These are phyloP conservation scores for Artemisia tridentata DNA, from an alignment of 129 eudicot genomes.

Conservation along the genomic window DNA sequence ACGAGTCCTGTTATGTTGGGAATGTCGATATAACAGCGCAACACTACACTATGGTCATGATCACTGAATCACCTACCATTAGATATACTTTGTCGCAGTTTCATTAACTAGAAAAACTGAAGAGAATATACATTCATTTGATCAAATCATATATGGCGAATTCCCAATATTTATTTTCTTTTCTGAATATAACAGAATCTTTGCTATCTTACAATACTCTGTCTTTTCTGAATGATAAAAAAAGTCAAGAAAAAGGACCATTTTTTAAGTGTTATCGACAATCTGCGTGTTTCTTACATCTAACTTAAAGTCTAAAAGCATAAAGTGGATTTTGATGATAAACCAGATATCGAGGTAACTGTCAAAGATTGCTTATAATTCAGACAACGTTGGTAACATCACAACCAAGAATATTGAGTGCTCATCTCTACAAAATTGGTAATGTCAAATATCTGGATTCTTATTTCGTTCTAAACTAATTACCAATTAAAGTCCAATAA, in stretches of 20 bases:
- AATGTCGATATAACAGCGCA: background rate
- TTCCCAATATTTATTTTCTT: no score
- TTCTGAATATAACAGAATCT: no score
- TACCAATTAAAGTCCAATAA: conserved; percentile 26
- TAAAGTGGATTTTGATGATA: background rate
- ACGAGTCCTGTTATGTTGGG: background rate
- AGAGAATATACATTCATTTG: no score
- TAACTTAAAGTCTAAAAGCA: background rate
- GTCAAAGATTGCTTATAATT: background rate
- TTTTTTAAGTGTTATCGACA: no score
- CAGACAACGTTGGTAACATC: background rate
- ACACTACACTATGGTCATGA: background rate
- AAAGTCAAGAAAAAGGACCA: no score
- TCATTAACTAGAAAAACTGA: background rate
- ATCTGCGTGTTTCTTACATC: no score
- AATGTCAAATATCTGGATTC: conserved; percentile 8
- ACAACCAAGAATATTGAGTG: conserved; percentile 24
- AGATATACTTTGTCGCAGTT: background rate
- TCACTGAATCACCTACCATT: background rate
- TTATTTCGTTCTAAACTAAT: conserved; percentile 24
- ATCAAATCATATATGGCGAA: no score
- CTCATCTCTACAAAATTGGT: conserved; percentile 18
- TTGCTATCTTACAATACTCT: no score
- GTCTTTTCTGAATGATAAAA: no score
- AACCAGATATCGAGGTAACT: background rate